Evolutionary conservation across 2,329 filamentous ascomycete genomes (phyloP).

Genomic region (Cytospora paraplurivora): DNA sequence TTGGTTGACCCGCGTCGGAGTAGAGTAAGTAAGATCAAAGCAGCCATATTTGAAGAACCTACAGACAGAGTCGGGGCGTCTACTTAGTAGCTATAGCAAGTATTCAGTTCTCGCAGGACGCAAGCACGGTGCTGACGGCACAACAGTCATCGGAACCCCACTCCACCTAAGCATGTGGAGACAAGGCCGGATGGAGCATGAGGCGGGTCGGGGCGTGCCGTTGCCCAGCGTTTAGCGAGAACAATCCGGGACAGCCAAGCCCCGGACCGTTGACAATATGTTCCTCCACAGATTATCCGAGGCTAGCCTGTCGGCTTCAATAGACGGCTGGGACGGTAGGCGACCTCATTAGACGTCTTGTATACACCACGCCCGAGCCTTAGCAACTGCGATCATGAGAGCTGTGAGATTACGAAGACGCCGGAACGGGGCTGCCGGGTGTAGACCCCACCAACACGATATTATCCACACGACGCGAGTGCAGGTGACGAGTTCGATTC

Average conservation of each 20-base stretch:
- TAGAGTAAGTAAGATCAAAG: not conserved
- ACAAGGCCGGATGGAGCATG: not conserved
- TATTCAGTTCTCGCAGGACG: too few relatives aligned
- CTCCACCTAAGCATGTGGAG: not conserved
- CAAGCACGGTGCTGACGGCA: not conserved
- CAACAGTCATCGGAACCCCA: not conserved
- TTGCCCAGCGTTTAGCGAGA: not conserved
- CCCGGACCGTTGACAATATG: too few relatives aligned
- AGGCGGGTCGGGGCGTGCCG: not conserved
- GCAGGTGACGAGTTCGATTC: too few relatives aligned
- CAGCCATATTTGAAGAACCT: not conserved
- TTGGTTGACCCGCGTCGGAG: not conserved
- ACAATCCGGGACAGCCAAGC: too few relatives aligned
- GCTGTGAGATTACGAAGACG: too few relatives aligned
- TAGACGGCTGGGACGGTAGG: too few relatives aligned
- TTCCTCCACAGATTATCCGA: too few relatives aligned
- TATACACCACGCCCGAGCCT: too few relatives aligned
- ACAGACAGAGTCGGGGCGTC: not conserved
- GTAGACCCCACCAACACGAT: slow-evolving; percentile 10
- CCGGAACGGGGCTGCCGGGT: too few relatives aligned
- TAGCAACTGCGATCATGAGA: too few relatives aligned
- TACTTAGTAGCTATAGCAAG: not conserved
- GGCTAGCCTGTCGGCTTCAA: too few relatives aligned
- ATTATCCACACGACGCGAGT: not conserved
- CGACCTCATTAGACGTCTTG: too few relatives aligned